These are phyloP conservation scores for Coniosporium apollinis DNA, from an alignment of 495 filamentous ascomycete species.

Conservation along the genomic window DNA sequence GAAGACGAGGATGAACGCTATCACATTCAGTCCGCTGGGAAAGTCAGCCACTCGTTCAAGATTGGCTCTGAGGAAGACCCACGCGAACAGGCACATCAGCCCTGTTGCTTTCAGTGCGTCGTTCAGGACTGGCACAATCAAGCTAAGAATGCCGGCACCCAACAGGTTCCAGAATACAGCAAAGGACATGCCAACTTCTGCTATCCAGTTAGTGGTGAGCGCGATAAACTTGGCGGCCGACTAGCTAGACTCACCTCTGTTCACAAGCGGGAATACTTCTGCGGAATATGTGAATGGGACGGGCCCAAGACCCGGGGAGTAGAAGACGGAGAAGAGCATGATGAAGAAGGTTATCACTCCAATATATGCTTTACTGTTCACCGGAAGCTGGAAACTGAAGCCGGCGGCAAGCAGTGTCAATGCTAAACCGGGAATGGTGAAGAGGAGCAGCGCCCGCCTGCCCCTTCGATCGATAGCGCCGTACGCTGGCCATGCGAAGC, in stretches of 20 bases:
- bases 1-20: constrained; percentile 54
- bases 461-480: constrained; percentile 11
- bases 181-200: constrained; percentile 21
- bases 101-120: constrained; percentile 35
- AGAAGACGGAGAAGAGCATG: constrained; percentile 56
- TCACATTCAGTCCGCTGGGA: constrained; percentile 50
- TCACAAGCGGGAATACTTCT: constrained; percentile 59
- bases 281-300: constrained; percentile 71
- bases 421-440: constrained; percentile 16
- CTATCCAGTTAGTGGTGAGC: too few species aligned
- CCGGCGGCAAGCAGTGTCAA: constrained; percentile 13
- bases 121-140: constrained; percentile 38
- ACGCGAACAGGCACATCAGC: constrained; percentile 47
- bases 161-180: constrained; percentile 28
- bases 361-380: constrained; percentile 2
- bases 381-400: constrained; percentile 9
- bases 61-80: too few species aligned
- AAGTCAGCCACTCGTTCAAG: too few species aligned
- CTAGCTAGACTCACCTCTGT: constrained; percentile 36
- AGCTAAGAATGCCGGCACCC: constrained; percentile 29
- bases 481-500: constrained; percentile 11
- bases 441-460: constrained; percentile 14
- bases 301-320: constrained; percentile 65
- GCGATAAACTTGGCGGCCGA: too few species aligned
- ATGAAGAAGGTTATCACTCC: constrained; percentile 44